phyloP scores from a whole-genome alignment of 345 rosid genomes.

The Linum trigynum region DNA sequence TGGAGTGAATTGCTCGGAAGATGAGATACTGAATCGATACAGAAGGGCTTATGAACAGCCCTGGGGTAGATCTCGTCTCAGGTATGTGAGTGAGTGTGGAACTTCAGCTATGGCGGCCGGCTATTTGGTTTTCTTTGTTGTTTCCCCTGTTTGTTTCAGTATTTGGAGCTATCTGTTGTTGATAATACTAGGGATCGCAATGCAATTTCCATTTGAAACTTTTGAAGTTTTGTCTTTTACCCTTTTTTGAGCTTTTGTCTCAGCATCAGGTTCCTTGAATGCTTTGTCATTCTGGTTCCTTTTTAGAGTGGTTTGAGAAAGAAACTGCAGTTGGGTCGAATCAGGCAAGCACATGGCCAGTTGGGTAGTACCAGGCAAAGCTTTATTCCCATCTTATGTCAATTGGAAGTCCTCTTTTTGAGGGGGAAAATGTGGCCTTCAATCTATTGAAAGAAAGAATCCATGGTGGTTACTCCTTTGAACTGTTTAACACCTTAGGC shows the following conservation, averaged over 20 bases:
- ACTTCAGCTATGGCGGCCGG: neutral
- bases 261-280: neutral
- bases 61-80: conserved; percentile 93
- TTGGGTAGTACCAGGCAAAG: neutral
- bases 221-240: neutral
- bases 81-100: conserved; percentile 29
- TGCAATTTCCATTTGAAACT: neutral
- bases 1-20: conserved; percentile 78
- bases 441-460: too few species aligned
- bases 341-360: neutral
- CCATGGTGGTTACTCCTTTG: too few species aligned
- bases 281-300: neutral
- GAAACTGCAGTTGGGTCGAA: neutral
- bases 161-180: neutral
- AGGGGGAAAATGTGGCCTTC: neutral
- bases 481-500: too few species aligned
- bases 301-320: neutral
- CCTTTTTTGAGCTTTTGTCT: neutral
- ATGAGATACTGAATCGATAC: conserved; percentile 75
- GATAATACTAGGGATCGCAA: neutral
- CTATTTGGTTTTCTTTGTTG: neutral
- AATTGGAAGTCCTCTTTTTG: neutral
- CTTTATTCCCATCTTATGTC: neutral
- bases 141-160: neutral
- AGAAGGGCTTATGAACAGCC: conserved; percentile 90